Evolutionary conservation across 371 early-diverging fungal genomes (phyloP).

Genomic region (Nematocida major): DNA sequence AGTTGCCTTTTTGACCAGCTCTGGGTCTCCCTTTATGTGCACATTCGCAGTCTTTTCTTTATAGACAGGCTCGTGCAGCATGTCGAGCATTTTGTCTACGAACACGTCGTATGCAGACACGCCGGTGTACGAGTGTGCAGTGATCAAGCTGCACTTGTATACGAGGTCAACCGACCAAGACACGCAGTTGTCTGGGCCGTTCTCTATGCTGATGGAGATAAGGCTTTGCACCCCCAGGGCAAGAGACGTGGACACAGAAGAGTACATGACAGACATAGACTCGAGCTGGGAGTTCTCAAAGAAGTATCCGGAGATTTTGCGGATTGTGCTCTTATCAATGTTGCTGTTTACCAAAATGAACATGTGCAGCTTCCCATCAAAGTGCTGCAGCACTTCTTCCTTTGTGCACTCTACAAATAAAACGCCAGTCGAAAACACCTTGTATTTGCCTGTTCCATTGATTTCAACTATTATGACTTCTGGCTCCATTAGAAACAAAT

Average conservation of each 20-base stretch:
- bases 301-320: conserved; percentile 19
- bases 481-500: conserved; percentile 49
- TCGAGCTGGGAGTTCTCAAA: conserved; percentile 13
- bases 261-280: conserved; percentile 50
- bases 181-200: neutral
- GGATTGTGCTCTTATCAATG: neutral
- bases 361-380: conserved; percentile 32
- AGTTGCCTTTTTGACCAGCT: neutral
- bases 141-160: conserved; percentile 8
- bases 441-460: conserved; percentile 12
- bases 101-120: neutral
- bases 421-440: conserved; percentile 40
- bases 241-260: conserved; percentile 40
- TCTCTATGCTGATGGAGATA: neutral
- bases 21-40: neutral
- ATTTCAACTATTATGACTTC: conserved; percentile 47
- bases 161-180: conserved; percentile 37
- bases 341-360: conserved; percentile 34
- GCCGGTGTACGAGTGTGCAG: conserved; percentile 12
- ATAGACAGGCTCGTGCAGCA: conserved; percentile 1
- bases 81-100: conserved; percentile 3
- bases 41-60: neutral
- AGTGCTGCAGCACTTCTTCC: neutral
- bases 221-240: conserved; percentile 40
- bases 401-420: conserved; percentile 3